Evolutionary conservation across 768 basidiomycete species (phyloP), one percentile per base, ranked within the genome.

Genomic region (Kwoniella heveanensis): DNA sequence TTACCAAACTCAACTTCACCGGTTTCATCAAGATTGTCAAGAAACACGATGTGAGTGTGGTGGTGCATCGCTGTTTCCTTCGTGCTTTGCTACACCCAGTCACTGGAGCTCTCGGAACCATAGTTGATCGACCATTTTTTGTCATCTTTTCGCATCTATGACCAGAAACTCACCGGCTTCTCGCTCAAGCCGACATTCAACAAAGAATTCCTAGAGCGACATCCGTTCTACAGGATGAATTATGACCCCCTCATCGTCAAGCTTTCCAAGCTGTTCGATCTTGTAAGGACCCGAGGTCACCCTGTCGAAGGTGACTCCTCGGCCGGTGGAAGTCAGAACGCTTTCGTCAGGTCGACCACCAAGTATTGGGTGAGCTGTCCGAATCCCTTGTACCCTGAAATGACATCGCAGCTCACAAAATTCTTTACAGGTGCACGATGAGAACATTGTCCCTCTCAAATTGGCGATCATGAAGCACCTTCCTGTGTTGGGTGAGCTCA

Each of bases 11-110:
- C 58, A 98, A 98, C 79, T 93, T 97, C 74, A 97, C 96, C 1
- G 96, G 96, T 10, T 99, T 99, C 79, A 90, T 97, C 85, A 99
- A 99, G 82, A 97, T 97, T 65, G 83, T 97, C 65, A 97, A 98
- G 85, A 76, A 76, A 56, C 74, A 76, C 53, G 74, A 76, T 63
- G 74, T 76, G 90, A 89, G 64, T 51, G 15, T 27, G 15, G 24
- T n/a, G n/a, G n/a, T n/a, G n/a, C n/a, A n/a, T n/a, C n/a, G n/a
- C n/a, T n/a, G n/a, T n/a, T n/a, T n/a, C n/a, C n/a, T n/a, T n/a
- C n/a, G n/a, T n/a, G n/a, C n/a, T n/a, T n/a, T n/a, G n/a, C n/a
- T n/a, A n/a, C n/a, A n/a, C n/a, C n/a, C n/a, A n/a, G n/a, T n/a
- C n/a, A n/a, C n/a, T n/a, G n/a, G n/a, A n/a, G n/a, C n/a, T n/a